These are phyloP conservation scores for Arxiozyma telluris DNA, from an alignment of 1,139 yeast species.

Conservation along the genomic window DNA sequence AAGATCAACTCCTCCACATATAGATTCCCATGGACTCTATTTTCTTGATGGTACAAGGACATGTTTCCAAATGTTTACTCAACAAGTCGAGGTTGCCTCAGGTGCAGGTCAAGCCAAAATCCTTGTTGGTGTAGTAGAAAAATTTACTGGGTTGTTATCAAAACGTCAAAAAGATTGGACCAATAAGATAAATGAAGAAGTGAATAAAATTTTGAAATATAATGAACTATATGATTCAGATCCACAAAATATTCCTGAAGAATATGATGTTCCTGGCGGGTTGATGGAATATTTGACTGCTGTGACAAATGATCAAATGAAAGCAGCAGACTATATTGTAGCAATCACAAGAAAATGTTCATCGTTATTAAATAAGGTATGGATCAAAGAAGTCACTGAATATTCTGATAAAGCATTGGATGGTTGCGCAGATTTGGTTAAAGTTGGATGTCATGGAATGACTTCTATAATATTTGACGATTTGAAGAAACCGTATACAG, in stretches of 20 bases:
- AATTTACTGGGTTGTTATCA: conserved; percentile 56
- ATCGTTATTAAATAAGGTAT: conserved; percentile 47
- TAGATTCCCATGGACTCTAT: conserved; percentile 52
- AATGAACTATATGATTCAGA: conserved; percentile 29
- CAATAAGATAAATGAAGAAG: conserved; percentile 49
- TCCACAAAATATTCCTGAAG: conserved; percentile 38
- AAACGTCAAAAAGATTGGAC: conserved; percentile 57
- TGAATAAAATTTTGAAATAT: conserved; percentile 40
- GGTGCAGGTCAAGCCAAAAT: conserved; percentile 79
- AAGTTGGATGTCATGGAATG: conserved; percentile 54
- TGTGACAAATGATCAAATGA: conserved; percentile 78
- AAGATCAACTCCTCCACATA: conserved; percentile 65
- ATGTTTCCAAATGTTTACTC: conserved; percentile 75
- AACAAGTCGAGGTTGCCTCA: conserved; percentile 88
- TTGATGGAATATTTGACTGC: conserved; percentile 76
- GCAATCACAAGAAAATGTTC: conserved; percentile 60
- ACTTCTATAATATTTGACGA: conserved; percentile 67
- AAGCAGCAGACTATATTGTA: conserved; percentile 73
- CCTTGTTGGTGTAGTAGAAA: conserved; percentile 71
- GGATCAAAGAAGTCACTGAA: conserved; percentile 46
- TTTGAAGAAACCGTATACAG: conserved; percentile 40
- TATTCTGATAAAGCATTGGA: conserved; percentile 57
- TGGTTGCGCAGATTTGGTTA: conserved; percentile 72
- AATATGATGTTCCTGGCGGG: conserved; percentile 63
- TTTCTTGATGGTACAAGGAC: conserved; percentile 65